Percentiles rank a stretch among this genome's conserved stretches.
Conservation (phyloP, 78 protist species). For the Dictyostelium capitatum region DNA sequence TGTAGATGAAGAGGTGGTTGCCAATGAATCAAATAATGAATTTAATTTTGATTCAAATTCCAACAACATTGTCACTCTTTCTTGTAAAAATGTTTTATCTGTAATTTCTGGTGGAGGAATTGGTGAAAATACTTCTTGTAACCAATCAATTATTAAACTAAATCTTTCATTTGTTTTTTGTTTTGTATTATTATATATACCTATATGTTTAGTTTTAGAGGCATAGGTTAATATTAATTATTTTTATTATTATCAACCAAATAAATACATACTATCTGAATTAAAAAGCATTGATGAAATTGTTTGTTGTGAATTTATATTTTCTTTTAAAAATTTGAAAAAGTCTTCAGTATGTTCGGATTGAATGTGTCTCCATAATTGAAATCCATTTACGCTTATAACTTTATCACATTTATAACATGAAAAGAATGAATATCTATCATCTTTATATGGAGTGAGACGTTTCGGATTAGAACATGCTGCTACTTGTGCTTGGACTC, state of each 20-base stretch:
- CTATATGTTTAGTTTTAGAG: too few relatives aligned
- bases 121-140: slow-evolving; percentile 57
- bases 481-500: slow-evolving; percentile 37
- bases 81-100: not conserved
- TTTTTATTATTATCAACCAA: not conserved
- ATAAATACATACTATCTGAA: not conserved
- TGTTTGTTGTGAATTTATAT: slow-evolving; percentile 2
- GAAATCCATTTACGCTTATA: slow-evolving; percentile 53
- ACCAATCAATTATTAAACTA: slow-evolving; percentile 33
- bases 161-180: slow-evolving; percentile 31
- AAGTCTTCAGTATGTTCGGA: slow-evolving; percentile 63
- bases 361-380: slow-evolving; percentile 60
- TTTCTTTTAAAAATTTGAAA: slow-evolving; percentile 39
- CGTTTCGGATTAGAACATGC: slow-evolving; percentile 53
- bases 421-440: slow-evolving; percentile 47
- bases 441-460: slow-evolving; percentile 5
- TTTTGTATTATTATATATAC: slow-evolving; percentile 28
- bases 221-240: not conserved
- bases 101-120: slow-evolving; percentile 15
- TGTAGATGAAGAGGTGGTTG: not conserved
- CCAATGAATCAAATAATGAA: slow-evolving; percentile 16
- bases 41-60: slow-evolving; percentile 7
- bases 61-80: not conserved
- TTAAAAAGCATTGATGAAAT: slow-evolving; percentile 4
- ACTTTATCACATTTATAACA: slow-evolving; percentile 59